phyloP scores from a whole-genome alignment of 2,329 filamentous ascomycete genomes.

The Talaromyces atroroseus region DNA sequence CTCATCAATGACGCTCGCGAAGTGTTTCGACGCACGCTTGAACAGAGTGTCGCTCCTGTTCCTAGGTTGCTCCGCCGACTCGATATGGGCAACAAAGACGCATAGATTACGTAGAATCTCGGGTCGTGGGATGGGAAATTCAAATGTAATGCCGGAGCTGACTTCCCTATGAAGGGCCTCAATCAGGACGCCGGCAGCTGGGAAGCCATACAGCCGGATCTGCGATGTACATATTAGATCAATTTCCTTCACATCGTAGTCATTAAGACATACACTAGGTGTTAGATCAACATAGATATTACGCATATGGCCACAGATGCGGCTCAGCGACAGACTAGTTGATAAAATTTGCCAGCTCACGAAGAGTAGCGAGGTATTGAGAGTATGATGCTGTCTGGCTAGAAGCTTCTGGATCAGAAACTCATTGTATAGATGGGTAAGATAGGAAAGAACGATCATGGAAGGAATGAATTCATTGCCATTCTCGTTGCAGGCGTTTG shows the following conservation, averaged over 20 bases:
- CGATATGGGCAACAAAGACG: constrained; percentile 3
- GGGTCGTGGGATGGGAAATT: neutral
- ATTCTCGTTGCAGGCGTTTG: neutral
- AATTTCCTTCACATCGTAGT: neutral
- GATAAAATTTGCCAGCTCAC: constrained; percentile 6
- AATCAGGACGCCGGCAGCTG: constrained; percentile 1
- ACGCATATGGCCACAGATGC: neutral
- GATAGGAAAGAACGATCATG: neutral
- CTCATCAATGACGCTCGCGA: constrained; percentile 1
- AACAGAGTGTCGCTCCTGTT: neutral
- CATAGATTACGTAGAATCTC: constrained; percentile 4
- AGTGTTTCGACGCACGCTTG: neutral
- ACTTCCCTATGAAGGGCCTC: neutral
- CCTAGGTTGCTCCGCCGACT: neutral
- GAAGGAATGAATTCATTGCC: neutral
- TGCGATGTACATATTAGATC: neutral
- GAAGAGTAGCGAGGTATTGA: neutral
- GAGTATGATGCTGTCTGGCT: neutral
- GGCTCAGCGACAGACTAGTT: no score
- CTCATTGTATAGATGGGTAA: constrained; percentile 1
- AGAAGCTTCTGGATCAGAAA: constrained; percentile 7
- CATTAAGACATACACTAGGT: neutral
- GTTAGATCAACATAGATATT: neutral
- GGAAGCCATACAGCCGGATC: constrained; percentile 5
- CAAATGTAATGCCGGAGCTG: neutral